phyloP scores from a whole-genome alignment of 495 filamentous ascomycete genomes.

The Pseudevernia furfuracea region DNA sequence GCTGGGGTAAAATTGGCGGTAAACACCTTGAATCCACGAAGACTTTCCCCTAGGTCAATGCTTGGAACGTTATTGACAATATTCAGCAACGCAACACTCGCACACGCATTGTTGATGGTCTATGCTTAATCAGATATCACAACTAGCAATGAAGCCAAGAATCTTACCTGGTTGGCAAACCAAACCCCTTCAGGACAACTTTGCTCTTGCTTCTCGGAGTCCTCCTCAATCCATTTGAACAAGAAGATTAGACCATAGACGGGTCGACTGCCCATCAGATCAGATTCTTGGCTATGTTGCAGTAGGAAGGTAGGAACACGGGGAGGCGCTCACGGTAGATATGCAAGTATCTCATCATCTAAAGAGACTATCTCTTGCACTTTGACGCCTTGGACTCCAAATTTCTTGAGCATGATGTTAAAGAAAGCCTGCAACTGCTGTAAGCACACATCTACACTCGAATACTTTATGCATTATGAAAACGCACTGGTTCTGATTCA shows the following conservation, averaged over 20 bases:
- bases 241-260: slow-evolving; percentile 80
- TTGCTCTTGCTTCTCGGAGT: slow-evolving; percentile 47
- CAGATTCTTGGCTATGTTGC: background rate
- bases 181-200: slow-evolving; percentile 65
- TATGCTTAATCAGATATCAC: slow-evolving; percentile 26
- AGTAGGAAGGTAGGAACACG: background rate
- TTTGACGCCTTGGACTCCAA: slow-evolving; percentile 65
- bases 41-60: slow-evolving; percentile 56
- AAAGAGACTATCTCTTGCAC: slow-evolving; percentile 72
- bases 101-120: slow-evolving; percentile 78
- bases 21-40: slow-evolving; percentile 62
- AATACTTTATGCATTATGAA: background rate
- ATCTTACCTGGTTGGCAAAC: slow-evolving; percentile 82
- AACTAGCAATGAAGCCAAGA: background rate
- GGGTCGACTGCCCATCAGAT: slow-evolving; percentile 45
- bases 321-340: slow-evolving; percentile 48
- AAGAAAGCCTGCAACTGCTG: slow-evolving; percentile 57
- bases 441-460: slow-evolving; percentile 14
- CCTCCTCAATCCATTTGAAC: slow-evolving; percentile 60
- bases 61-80: slow-evolving; percentile 75
- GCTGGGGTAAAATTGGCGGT: slow-evolving; percentile 61
- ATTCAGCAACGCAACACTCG: slow-evolving; percentile 79
- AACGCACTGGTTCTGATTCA: slow-evolving; percentile 78
- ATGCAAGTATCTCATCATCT: slow-evolving; percentile 58
- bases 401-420: slow-evolving; percentile 70